A percentile compares a stretch with the other conserved stretches of the same genome.
These are phyloP conservation scores for Fusarium pseudonygamai DNA, from an alignment of 2,329 filamentous ascomycete genomes.

Conservation along the genomic window DNA sequence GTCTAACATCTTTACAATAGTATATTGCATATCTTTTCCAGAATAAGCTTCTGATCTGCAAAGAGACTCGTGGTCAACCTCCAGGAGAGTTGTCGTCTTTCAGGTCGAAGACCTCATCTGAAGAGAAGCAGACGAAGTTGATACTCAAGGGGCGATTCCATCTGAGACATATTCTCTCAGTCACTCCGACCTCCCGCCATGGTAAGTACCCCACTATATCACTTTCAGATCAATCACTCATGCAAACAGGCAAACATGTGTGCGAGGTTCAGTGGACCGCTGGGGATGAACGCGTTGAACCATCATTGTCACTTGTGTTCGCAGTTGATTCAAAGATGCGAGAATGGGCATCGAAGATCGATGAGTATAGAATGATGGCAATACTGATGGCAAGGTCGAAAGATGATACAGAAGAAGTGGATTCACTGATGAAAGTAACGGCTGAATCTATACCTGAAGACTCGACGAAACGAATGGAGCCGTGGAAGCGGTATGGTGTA, in stretches of 20 bases:
- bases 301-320: neutral
- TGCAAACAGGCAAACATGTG: no score
- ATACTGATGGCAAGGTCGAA: rapidly evolving
- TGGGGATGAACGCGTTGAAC: no score
- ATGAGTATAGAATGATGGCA: neutral
- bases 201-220: no score
- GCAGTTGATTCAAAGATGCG: neutral
- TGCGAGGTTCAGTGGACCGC: no score
- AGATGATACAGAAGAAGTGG: rapidly evolving
- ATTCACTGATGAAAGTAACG: rapidly evolving
- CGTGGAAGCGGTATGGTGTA: neutral
- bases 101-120: rapidly evolving
- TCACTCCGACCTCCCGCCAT: no score
- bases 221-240: no score
- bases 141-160: rapidly evolving
- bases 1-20: neutral
- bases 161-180: rapidly evolving
- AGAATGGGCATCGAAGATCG: neutral
- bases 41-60: neutral
- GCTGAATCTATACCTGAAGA: neutral
- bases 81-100: rapidly evolving
- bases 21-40: neutral
- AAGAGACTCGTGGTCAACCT: rapidly evolving
- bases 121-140: neutral
- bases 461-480: neutral